Evolutionary conservation across 495 filamentous ascomycete species (phyloP), one percentile per base, ranked within the genome.

Genomic region (Cryomyces antarcticus): DNA sequence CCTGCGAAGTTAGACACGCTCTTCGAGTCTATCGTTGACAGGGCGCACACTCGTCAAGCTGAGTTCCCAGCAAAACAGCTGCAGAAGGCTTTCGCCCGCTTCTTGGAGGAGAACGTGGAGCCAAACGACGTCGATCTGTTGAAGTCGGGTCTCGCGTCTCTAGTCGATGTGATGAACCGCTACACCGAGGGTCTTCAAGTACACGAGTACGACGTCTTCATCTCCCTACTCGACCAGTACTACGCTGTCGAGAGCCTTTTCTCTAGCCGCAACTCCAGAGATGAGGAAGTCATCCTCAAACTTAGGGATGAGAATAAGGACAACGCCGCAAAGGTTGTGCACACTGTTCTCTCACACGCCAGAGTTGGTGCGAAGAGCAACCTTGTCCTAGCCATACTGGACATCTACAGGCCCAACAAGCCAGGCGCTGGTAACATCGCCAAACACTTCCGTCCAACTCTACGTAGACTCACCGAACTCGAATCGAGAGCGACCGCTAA

Each of bases 291-390:
- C 44, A 80, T 97, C 47, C 70, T 97, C 38, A 83, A 78, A 59
- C 81, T 97, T 27, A 76, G 89, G 61, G 89, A 97, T 47, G 82
- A 94, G 67, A 80, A 96, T 68, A 93, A 82, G 66, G 89, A 95
- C 28, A 82, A 93, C 53, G 77, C 88, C 46, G 49, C 66, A 42
- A 77, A 76, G 55, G 82, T 94, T 44, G 75, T 94, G 36, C 73
- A 86, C 49, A 86, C 71, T 28, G 88, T 93, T 13, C 75, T 96
- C 28, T 96, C 92, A 12, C 89, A 97, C 62, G 93, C 84, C 59
- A 76, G 79, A 41, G 80, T 92, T 38, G 79, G 75, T 34, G 77
- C 86, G 24, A 97, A 97, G 75, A 95, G 93, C 64, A 89, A 93
- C 57, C 69, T 97, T 24, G 68, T 96, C 41, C 64, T 95, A 31